Conservation (phyloP, 2,329 filamentous ascomycete genomes). For the Penicillium sp. region DNA sequence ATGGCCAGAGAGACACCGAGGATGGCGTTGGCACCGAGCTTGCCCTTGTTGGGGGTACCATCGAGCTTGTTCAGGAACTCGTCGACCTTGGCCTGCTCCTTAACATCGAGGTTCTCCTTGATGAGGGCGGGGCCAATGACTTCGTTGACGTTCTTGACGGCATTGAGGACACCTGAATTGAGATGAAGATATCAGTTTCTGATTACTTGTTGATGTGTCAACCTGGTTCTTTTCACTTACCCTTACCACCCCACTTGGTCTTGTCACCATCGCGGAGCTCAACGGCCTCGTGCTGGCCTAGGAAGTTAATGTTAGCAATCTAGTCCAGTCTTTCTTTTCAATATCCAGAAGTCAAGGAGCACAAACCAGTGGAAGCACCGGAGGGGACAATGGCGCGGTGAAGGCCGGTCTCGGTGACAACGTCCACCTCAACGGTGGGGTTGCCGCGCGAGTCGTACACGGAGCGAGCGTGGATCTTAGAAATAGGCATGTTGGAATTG, state of each 20-base stretch:
- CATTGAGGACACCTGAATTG: conserved; percentile 65
- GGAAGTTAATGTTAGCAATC: conserved; percentile 28
- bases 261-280: conserved; percentile 91
- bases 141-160: conserved; percentile 81
- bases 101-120: conserved; percentile 78
- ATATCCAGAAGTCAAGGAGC: neutral
- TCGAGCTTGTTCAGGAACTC: conserved; percentile 83
- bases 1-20: conserved; percentile 80
- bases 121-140: conserved; percentile 78
- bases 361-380: conserved; percentile 87
- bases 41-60: conserved; percentile 81
- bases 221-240: conserved; percentile 43
- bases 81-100: conserved; percentile 82
- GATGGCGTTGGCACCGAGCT: conserved; percentile 85
- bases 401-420: conserved; percentile 92
- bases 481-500: conserved; percentile 73
- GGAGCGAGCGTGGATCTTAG: conserved; percentile 86
- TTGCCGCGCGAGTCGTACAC: conserved; percentile 99
- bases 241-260: conserved; percentile 81
- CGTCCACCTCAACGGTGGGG: conserved; percentile 97
- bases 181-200: neutral
- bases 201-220: neutral
- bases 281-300: conserved; percentile 85
- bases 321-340: neutral
- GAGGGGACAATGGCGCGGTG: conserved; percentile 98